phyloP scores from a whole-genome alignment of 441 rosid genomes.

The Erysimum cheiri region DNA sequence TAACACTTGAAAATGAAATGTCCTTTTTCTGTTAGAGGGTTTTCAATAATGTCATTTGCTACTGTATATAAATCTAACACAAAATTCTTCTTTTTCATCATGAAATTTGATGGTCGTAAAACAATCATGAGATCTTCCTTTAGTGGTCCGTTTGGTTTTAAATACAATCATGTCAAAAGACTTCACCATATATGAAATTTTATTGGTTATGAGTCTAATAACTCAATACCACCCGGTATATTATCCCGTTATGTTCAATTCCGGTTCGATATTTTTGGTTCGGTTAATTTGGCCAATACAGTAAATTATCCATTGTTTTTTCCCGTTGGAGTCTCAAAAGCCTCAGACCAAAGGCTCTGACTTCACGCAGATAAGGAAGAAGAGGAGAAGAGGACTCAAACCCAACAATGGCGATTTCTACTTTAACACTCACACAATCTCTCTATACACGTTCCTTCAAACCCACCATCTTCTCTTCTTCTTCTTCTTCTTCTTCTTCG shows the following conservation, averaged over 20 bases:
- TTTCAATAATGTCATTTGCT: conserved; percentile 22
- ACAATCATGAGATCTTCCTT: conserved; percentile 23
- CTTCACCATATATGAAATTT: too few species aligned
- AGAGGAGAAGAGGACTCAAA: conserved; percentile 6
- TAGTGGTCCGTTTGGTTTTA: too few species aligned
- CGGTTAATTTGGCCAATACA: not conserved
- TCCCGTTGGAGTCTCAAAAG: conserved; percentile 18
- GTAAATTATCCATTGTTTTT: not conserved
- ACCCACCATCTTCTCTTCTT: conserved; percentile 37
- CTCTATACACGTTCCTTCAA: conserved; percentile 20
- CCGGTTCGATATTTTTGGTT: too few species aligned
- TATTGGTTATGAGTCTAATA: too few species aligned
- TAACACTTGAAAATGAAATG: not conserved
- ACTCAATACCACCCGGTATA: too few species aligned
- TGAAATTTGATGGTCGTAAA: conserved; percentile 28
- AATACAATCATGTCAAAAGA: too few species aligned
- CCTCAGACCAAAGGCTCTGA: conserved; percentile 33
- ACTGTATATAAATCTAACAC: not conserved
- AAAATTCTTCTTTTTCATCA: not conserved
- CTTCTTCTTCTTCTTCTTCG: conserved; percentile 38
- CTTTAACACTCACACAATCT: conserved; percentile 49
- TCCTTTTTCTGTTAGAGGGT: not conserved
- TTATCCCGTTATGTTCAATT: too few species aligned
- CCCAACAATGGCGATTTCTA: conserved; percentile 53
- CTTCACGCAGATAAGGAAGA: conserved; percentile 43